phyloP scores from a whole-genome alignment of 345 rosid species.

The Eucalyptus erythrocorys region DNA sequence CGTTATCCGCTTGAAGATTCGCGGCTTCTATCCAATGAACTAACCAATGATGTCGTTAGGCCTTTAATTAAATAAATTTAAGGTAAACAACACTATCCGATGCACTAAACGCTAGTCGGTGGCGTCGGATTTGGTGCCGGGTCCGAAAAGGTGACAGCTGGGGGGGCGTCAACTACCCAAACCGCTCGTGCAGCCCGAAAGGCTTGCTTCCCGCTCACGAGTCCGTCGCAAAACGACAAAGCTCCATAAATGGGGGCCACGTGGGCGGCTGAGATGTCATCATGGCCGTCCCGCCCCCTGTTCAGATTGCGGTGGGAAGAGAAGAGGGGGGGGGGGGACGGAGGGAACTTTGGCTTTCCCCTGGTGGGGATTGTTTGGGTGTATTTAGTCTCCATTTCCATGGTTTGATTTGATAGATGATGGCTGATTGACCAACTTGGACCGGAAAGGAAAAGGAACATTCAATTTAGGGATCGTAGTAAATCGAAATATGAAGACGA shows the following conservation, averaged over 20 bases:
- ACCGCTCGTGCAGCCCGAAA: neutral
- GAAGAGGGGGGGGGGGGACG: neutral
- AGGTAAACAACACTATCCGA: neutral
- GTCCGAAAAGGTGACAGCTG: neutral
- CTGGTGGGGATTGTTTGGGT: neutral
- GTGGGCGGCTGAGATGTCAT: neutral
- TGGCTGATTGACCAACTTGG: neutral
- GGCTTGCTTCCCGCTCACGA: neutral
- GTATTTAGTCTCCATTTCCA: neutral
- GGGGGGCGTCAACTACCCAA: neutral
- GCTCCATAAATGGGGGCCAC: neutral
- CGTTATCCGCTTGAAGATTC: neutral
- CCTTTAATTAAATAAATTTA: neutral
- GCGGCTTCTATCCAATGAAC: neutral
- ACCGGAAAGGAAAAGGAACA: no score
- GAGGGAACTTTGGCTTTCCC: neutral
- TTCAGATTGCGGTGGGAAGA: neutral
- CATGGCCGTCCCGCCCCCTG: neutral
- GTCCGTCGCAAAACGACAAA: neutral
- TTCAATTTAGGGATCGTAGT: neutral
- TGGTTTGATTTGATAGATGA: neutral
- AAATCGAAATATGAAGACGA: no score
- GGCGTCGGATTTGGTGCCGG: neutral
- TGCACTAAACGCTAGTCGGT: neutral
- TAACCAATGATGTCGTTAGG: neutral